Percentiles rank a stretch among this genome's conserved stretches.
These are phyloP conservation scores for Suhomyces guaymorum DNA, from an alignment of 1,139 yeast genomes.

Conservation along the genomic window DNA sequence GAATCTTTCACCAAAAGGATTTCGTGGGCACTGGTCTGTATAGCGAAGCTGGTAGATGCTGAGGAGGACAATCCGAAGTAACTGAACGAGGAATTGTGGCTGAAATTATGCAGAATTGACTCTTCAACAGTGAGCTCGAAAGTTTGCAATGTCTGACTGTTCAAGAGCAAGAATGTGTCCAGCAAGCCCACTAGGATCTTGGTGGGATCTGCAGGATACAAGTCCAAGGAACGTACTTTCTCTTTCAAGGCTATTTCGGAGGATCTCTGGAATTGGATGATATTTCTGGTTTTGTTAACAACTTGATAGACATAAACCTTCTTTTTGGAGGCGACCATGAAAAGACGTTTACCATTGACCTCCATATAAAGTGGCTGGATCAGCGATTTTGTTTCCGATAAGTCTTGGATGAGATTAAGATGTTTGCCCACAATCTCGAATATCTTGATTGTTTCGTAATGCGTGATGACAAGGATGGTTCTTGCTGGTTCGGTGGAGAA, in stretches of 20 bases:
- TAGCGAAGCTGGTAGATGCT: constrained; percentile 23
- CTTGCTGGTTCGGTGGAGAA: constrained; percentile 22
- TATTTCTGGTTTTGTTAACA: constrained; percentile 33
- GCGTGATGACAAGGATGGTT: constrained; percentile 30
- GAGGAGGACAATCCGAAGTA: constrained; percentile 26
- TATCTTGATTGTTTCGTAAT: constrained; percentile 28
- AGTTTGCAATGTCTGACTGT: constrained; percentile 23
- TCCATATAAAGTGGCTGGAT: constrained; percentile 22
- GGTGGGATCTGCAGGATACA: constrained; percentile 11
- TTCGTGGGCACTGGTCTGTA: constrained; percentile 19
- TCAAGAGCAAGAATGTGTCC: constrained; percentile 31
- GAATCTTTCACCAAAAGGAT: constrained; percentile 25
- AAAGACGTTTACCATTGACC: constrained; percentile 19
- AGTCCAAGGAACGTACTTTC: constrained; percentile 25
- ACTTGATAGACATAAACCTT: constrained; percentile 31
- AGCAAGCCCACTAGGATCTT: constrained; percentile 28
- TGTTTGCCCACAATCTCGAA: constrained; percentile 40
- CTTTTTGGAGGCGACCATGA: constrained; percentile 36
- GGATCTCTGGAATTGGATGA: constrained; percentile 28
- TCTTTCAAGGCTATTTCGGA: constrained; percentile 35
- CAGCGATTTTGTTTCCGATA: constrained; percentile 28
- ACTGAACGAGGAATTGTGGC: constrained; percentile 23
- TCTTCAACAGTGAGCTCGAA: constrained; percentile 18
- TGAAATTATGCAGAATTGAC: constrained; percentile 16
- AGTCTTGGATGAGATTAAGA: constrained; percentile 32